Evolutionary conservation across 352 stramenopile species (phyloP).

Genomic region (Pythium pyrilobum): DNA sequence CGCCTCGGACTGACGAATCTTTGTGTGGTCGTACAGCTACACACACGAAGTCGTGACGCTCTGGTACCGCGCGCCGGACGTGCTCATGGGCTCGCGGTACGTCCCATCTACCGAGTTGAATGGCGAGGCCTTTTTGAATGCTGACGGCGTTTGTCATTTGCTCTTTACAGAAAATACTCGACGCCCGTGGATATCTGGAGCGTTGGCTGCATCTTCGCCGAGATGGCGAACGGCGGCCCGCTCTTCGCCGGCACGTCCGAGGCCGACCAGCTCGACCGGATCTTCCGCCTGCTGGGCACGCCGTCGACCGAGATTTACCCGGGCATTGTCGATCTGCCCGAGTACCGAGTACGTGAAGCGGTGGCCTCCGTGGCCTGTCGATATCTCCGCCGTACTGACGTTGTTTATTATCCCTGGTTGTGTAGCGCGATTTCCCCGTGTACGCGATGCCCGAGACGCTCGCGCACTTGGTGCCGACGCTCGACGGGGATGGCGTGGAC

Average conservation of each 20-base stretch:
- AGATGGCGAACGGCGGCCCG: conserved; percentile 91
- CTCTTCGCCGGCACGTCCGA: conserved; percentile 97
- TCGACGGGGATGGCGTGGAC: conserved; percentile 90
- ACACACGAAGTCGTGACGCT: conserved; percentile 99
- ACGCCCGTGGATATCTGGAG: conserved; percentile 99
- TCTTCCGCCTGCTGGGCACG: conserved; percentile 97
- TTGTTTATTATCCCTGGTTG: not conserved
- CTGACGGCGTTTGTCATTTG: conserved; percentile 1
- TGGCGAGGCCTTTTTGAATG: not conserved
- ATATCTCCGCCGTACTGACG: not conserved
- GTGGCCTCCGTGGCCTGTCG: not conserved
- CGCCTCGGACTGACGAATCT: not conserved
- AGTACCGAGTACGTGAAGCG: conserved; percentile 87
- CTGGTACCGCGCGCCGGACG: conserved; percentile 98
- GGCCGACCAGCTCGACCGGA: conserved; percentile 95
- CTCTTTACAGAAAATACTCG: conserved; percentile 92
- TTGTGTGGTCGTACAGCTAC: conserved; percentile 53
- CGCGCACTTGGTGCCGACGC: conserved; percentile 86
- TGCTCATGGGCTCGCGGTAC: conserved; percentile 94
- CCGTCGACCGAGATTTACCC: conserved; percentile 93
- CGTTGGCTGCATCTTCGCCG: conserved; percentile 98
- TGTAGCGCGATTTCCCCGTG: conserved; percentile 82
- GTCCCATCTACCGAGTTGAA: not conserved
- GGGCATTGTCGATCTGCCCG: conserved; percentile 94
- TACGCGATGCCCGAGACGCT: conserved; percentile 88